Evolutionary conservation across 1,139 yeast species (phyloP), one percentile per base, ranked within the genome.

Genomic region (Pichiaceae sp.): DNA sequence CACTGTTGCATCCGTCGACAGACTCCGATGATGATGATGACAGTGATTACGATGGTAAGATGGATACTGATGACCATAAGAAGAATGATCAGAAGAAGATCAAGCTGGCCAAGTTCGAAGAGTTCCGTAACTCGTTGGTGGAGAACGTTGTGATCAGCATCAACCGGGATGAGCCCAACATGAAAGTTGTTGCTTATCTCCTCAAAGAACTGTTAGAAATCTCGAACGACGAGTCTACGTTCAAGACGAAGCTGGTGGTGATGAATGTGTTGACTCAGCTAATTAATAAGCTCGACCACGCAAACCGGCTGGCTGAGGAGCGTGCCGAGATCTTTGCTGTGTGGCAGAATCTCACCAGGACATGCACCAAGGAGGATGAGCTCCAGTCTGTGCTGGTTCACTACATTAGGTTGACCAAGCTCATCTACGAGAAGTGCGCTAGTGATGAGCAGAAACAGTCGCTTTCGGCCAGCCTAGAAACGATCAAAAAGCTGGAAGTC

Each of bases 321-420:
- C 18, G 20, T 6, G 14, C 20, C 7, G n/a, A 14, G 14, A 15
- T 44, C 1, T 37, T 41, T 18, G 23, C 27, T 3, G 25, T 37
- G 4, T 46, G 50, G 50, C 18, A 11, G 8, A 14, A 17, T 2
- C 24, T 28, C 6, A 16, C 25, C 8, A 17, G 21, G 16, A 24
- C 14, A 4, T 34, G 23, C 14, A 7, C 32, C 7, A 2, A 62
- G 3, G 11, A 62, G 28, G 68, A 68, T 32, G 70, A 72, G 33
- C 72, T 79, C 39, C 93, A 83, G 48, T 72, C 69, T 45, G 85
- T 81, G 2, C 69, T 79, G 41, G 57, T 79, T 17, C 78, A 75
- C 37, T 56, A 42, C 33, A 41, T 53, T n/a, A 46, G 59, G 29
- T 17, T 48, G 12, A 45, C 50, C 3, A 42, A 44, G 15, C 8